Base-by-base conservation (phyloP, 73 alveolate species). In the Paramecium octaurelia region DNA sequence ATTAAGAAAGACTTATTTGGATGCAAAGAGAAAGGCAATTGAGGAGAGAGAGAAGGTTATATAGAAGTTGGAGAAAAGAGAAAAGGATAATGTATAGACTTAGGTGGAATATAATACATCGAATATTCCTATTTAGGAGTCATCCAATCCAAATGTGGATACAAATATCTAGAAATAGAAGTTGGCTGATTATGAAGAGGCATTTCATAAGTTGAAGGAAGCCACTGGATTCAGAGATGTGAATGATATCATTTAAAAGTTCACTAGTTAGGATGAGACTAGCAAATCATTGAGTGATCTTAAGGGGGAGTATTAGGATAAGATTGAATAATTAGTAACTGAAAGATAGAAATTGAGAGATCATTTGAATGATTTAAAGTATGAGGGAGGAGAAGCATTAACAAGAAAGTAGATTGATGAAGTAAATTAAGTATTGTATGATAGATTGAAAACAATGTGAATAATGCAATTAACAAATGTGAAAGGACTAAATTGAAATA, bases 211-310 rank as follows among this genome's bases (percentile, higher is more conserved):
- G 86, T 77, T 92, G 35, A 75, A 94, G 86, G 99, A 97, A 57
- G 98, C 99, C 5, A 97, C 99, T 35, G 99, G 99, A 1, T 99
- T 98, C 18, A 95, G 98, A 86, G 99, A 99, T 93, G 99, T 98
- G 31, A 99, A 99, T 93, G 99, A 99, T 92, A 96, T 99, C 85
- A 98, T 99, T 86, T 98, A 98, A 91, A 98, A 98, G 94, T 99
- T 97, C 93, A 96, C 98, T 21, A 98, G 99, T 59, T 98, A 98
- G 93, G 98, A 95, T 68, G 99, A 97, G 92, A 98, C 99, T n/a
- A 92, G 93, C 69, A 94, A 89, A 70, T 89, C 94, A 4, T 95
- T 98, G 48, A 92, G 92, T 90, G 97, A 96, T 85, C 95, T 96
- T 58, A 93, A 96, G 83, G 95, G 93, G 46, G 99, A 97, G 34